phyloP scores from a whole-genome alignment of 2,329 filamentous ascomycete species.

The Trichothecium sympodiale region DNA sequence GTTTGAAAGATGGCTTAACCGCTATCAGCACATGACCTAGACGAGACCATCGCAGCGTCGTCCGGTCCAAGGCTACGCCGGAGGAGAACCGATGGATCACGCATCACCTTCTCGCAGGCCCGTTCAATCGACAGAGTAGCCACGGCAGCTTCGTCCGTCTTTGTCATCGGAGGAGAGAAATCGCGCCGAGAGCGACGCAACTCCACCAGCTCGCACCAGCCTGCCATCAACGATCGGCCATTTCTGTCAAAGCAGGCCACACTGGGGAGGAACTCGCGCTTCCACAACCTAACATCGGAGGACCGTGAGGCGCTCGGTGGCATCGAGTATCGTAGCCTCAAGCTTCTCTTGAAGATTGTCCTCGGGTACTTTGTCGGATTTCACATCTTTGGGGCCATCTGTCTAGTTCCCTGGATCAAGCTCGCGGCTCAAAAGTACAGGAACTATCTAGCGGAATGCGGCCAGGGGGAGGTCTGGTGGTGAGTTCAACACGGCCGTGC shows the following conservation, averaged over 20 bases:
- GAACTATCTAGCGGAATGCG: conserved; percentile 25
- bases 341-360: conserved; percentile 35
- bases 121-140: conserved; percentile 23
- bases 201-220: conserved; percentile 3
- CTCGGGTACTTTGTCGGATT: conserved; percentile 32
- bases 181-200: conserved; percentile 8
- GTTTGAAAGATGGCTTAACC: too few relatives aligned
- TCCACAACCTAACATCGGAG: conserved; percentile 27
- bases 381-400: conserved; percentile 34
- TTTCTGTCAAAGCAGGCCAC: conserved; percentile 29
- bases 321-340: conserved; percentile 39
- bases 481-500: conserved; percentile 17
- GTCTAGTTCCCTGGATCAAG: conserved; percentile 35
- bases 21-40: too few relatives aligned
- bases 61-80: conserved; percentile 10
- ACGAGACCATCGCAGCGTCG: too few relatives aligned
- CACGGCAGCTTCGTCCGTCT: conserved; percentile 24
- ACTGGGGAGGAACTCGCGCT: conserved; percentile 33
- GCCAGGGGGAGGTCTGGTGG: conserved; percentile 35
- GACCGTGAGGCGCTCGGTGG: conserved; percentile 36
- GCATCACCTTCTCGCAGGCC: conserved; percentile 13
- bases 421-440: conserved; percentile 26
- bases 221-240: conserved; percentile 17
- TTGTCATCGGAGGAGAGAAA: conserved; percentile 21
- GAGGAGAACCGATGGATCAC: conserved; percentile 11